These are phyloP conservation scores for Rutstroemia sp. DNA, from an alignment of 2,329 filamentous ascomycete species.

Conservation along the genomic window DNA sequence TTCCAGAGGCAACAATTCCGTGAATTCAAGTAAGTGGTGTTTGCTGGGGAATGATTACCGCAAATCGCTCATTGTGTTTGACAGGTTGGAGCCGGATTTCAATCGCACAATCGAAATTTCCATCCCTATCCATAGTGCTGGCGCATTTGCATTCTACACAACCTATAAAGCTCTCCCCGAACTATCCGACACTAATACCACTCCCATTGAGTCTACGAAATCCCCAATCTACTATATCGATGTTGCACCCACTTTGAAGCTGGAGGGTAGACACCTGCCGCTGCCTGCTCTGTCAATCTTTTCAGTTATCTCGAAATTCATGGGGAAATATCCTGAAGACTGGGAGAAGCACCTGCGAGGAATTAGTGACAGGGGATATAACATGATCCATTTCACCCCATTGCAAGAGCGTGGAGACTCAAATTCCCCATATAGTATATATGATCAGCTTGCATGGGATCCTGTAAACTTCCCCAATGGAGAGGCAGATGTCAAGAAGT, in stretches of 20 bases:
- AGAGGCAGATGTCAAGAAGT: slow-evolving; percentile 68
- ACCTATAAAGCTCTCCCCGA: slow-evolving; percentile 83
- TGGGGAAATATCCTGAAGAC: slow-evolving; percentile 83
- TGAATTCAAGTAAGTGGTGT: slow-evolving; percentile 70
- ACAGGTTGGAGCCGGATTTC: slow-evolving; percentile 82
- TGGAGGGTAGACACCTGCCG: slow-evolving; percentile 69
- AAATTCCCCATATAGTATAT: slow-evolving; percentile 96
- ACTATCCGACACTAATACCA: slow-evolving; percentile 44
- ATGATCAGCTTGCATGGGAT: slow-evolving; percentile 86
- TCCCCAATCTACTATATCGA: slow-evolving; percentile 88
- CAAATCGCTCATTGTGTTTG: too few species aligned
- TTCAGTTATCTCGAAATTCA: slow-evolving; percentile 94
- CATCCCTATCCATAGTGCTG: slow-evolving; percentile 72
- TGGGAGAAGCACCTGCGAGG: slow-evolving; percentile 87
- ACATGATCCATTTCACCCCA: slow-evolving; percentile 98
- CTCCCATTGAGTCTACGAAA: slow-evolving; percentile 48
- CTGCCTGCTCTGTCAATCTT: slow-evolving; percentile 85
- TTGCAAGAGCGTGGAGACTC: slow-evolving; percentile 81
- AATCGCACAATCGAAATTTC: slow-evolving; percentile 87
- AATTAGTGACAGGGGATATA: slow-evolving; percentile 88
- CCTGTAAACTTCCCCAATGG: slow-evolving; percentile 73
- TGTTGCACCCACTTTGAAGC: slow-evolving; percentile 71
- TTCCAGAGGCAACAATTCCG: slow-evolving; percentile 76
- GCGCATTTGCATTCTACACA: slow-evolving; percentile 90
- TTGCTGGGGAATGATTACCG: too few species aligned